Evolutionary conservation across 345 rosid genomes (phyloP).

Genomic region (Trapa incisa): DNA sequence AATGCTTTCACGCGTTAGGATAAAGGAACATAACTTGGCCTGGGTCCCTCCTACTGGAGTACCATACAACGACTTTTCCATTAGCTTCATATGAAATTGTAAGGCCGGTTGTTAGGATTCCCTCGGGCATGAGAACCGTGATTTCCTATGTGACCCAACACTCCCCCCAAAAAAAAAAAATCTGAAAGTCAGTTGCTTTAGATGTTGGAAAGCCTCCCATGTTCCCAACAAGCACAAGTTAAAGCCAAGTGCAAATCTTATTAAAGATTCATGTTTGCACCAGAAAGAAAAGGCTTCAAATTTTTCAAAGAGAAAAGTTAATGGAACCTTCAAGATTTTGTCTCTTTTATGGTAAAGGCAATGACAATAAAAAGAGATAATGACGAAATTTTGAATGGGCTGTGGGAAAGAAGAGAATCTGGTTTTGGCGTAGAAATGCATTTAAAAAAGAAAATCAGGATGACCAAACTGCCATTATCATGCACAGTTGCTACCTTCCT

Average conservation of each 20-base stretch:
- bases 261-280: neutral
- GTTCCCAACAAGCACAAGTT: too few relatives aligned
- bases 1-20: neutral
- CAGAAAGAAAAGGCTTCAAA: neutral
- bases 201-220: neutral
- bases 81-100: neutral
- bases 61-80: slow-evolving; percentile 1
- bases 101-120: neutral
- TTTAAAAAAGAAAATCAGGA: neutral
- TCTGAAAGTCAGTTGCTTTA: neutral
- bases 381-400: neutral
- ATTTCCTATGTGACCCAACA: neutral
- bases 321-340: neutral
- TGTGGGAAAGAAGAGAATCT: neutral
- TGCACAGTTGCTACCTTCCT: neutral
- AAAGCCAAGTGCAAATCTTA: too few relatives aligned
- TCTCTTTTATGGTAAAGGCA: neutral
- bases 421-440: neutral
- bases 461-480: neutral
- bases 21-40: neutral
- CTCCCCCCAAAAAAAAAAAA: neutral
- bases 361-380: neutral
- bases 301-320: neutral
- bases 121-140: neutral
- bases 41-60: neutral